Evolutionary conservation across 306 rosid genomes (phyloP).

Genomic region (Castanea sativa): DNA sequence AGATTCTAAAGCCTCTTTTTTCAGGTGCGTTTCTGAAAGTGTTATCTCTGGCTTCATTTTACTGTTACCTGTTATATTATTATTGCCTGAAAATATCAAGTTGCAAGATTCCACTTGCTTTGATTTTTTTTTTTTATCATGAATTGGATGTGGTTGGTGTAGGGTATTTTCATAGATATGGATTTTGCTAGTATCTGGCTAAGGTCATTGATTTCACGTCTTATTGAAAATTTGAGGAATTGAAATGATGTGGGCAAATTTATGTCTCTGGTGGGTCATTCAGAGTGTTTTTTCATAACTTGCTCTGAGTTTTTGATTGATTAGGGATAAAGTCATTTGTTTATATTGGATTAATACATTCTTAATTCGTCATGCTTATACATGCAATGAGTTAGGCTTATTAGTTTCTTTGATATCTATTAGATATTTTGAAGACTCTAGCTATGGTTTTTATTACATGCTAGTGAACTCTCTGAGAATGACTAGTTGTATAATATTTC

Average conservation of each 20-base stretch:
- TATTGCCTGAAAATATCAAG: conserved; percentile 8
- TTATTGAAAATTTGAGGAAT: conserved; percentile 14
- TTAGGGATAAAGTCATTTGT: neutral
- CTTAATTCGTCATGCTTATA: conserved; percentile 5
- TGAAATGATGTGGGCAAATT: conserved; percentile 14
- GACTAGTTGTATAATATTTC: neutral
- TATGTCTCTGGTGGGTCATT: conserved; percentile 23
- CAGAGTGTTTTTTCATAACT: conserved; percentile 7
- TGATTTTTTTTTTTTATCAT: conserved; percentile 13
- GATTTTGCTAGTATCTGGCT: conserved; percentile 25
- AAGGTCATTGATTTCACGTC: conserved; percentile 17
- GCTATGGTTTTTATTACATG: conserved; percentile 6
- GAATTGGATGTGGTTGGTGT: conserved; percentile 27
- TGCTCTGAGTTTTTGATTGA: conserved; percentile 14
- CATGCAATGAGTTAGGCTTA: neutral
- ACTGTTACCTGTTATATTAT: conserved; percentile 7
- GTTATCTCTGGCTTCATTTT: conserved; percentile 7
- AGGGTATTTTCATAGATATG: neutral
- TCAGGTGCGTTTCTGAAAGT: conserved; percentile 41
- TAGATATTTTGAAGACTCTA: neutral
- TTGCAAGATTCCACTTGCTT: conserved; percentile 24
- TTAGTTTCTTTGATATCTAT: neutral
- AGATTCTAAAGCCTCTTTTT: conserved; percentile 38
- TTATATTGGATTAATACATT: neutral
- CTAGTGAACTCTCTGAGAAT: conserved; percentile 1